Evolutionary conservation across 495 filamentous ascomycete genomes (phyloP).

Genomic region (Penicillium angulare): DNA sequence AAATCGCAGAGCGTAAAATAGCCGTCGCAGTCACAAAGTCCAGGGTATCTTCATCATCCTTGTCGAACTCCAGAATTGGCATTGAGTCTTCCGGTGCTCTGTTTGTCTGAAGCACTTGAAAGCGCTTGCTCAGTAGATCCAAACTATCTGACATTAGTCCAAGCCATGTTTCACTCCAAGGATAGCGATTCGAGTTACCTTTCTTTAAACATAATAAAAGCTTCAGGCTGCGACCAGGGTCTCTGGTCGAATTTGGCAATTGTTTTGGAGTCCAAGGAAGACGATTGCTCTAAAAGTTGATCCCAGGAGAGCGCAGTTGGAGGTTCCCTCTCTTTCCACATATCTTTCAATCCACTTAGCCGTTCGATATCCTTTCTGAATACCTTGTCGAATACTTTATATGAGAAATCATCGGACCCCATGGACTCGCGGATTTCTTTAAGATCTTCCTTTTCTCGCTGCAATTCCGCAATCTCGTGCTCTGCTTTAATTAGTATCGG

Average conservation of each 20-base stretch:
- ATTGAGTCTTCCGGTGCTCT: constrained; percentile 44
- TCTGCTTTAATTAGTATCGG: constrained; percentile 29
- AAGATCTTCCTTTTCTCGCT: constrained; percentile 76
- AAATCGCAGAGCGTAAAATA: constrained; percentile 81
- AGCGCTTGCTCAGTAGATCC: constrained; percentile 68
- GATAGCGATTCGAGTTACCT: constrained; percentile 39
- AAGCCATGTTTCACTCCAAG: not conserved
- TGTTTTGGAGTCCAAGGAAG: constrained; percentile 43
- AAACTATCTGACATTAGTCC: constrained; percentile 48
- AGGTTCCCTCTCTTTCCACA: constrained; percentile 85
- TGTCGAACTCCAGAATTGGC: constrained; percentile 84
- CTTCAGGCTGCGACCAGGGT: constrained; percentile 78
- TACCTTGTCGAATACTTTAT: constrained; percentile 88
- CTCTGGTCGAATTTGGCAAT: constrained; percentile 68
- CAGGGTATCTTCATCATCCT: constrained; percentile 92
- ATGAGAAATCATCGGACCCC: constrained; percentile 73
- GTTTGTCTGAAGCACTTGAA: constrained; percentile 56
- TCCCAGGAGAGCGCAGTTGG: constrained; percentile 73
- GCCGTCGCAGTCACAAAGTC: constrained; percentile 92
- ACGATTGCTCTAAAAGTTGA: constrained; percentile 45
- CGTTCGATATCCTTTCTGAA: constrained; percentile 84
- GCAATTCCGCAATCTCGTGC: constrained; percentile 87
- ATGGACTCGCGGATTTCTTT: constrained; percentile 80
- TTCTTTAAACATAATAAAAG: constrained; percentile 82
- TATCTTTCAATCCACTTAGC: constrained; percentile 84